Evolutionary conservation across 768 basidiomycete genomes (phyloP).

Genomic region (Hydnum rufescens): DNA sequence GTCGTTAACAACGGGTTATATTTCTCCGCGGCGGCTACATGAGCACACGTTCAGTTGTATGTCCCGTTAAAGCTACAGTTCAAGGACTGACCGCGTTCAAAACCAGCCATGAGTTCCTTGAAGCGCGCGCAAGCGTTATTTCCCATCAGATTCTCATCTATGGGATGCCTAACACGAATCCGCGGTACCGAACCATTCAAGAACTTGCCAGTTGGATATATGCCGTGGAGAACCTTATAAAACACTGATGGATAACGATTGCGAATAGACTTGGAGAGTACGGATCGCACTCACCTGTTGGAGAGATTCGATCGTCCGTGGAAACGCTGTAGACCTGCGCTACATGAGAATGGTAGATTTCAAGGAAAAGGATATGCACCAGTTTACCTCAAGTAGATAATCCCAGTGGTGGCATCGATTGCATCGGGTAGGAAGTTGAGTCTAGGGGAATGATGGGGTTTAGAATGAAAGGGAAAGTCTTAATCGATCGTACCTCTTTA

Average conservation of each 20-base stretch:
- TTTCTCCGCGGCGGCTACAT: slow-evolving; percentile 39
- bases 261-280: too few relatives aligned
- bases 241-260: too few relatives aligned
- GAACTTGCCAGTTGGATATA: slow-evolving; percentile 41
- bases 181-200: slow-evolving; percentile 24
- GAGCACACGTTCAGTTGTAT: slow-evolving; percentile 2
- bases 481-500: slow-evolving; percentile 31
- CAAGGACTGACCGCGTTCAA: slow-evolving; percentile 34
- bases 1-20: slow-evolving; percentile 42
- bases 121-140: slow-evolving; percentile 53
- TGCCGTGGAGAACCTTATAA: slow-evolving; percentile 45
- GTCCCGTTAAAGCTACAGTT: neutral
- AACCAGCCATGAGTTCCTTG: slow-evolving; percentile 37
- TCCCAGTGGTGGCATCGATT: neutral
- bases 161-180: slow-evolving; percentile 24
- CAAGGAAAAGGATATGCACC: too few relatives aligned
- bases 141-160: slow-evolving; percentile 51
- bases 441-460: slow-evolving; percentile 19
- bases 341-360: too few relatives aligned
- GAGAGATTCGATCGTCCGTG: slow-evolving; percentile 54
- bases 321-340: slow-evolving; percentile 58
- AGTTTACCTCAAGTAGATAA: neutral
- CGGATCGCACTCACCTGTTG: too few relatives aligned
- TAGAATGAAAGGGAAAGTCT: neutral
- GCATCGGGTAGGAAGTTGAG: slow-evolving; percentile 41